These are phyloP conservation scores for Eucalyptus erythrocorys DNA, from an alignment of 345 rosid genomes.

Conservation along the genomic window DNA sequence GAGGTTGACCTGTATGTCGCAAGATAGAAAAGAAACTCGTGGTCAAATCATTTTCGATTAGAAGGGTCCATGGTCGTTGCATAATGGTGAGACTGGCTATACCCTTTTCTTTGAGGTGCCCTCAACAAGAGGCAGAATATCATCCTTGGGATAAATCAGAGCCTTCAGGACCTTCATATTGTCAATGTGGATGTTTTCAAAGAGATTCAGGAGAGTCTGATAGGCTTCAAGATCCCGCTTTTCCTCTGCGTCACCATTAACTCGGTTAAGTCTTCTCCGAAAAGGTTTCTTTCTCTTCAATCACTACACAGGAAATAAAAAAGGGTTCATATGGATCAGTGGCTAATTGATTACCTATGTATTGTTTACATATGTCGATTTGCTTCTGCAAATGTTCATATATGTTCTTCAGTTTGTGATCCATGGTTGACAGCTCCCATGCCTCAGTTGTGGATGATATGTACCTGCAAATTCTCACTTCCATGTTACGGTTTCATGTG, in stretches of 20 bases:
- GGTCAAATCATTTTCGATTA: not conserved
- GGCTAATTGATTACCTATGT: conserved; percentile 35
- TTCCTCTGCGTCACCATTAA: conserved; percentile 33
- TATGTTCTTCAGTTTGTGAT: conserved; percentile 69
- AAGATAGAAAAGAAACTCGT: not conserved
- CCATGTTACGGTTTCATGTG: not conserved
- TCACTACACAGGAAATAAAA: not conserved
- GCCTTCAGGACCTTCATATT: conserved; percentile 85
- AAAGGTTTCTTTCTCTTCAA: not conserved
- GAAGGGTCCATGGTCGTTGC: not conserved
- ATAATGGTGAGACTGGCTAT: not conserved
- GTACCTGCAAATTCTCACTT: conserved; percentile 18
- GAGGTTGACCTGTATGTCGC: conserved; percentile 31
- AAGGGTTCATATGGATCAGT: not conserved
- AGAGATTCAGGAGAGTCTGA: conserved; percentile 31
- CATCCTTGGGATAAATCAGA: conserved; percentile 52
- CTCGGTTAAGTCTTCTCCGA: not conserved
- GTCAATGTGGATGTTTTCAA: conserved; percentile 59
- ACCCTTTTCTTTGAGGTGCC: conserved; percentile 69
- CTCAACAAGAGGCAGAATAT: conserved; percentile 53
- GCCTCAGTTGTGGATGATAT: conserved; percentile 44
- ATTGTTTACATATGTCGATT: conserved; percentile 32
- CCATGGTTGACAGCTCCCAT: conserved; percentile 84
- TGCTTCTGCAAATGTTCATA: conserved; percentile 55
- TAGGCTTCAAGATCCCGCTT: conserved; percentile 46